A percentile compares a stretch with the other conserved stretches of the same genome.
These are phyloP conservation scores for Claviceps paspali DNA, from an alignment of 2,329 filamentous ascomycete genomes.

Conservation along the genomic window DNA sequence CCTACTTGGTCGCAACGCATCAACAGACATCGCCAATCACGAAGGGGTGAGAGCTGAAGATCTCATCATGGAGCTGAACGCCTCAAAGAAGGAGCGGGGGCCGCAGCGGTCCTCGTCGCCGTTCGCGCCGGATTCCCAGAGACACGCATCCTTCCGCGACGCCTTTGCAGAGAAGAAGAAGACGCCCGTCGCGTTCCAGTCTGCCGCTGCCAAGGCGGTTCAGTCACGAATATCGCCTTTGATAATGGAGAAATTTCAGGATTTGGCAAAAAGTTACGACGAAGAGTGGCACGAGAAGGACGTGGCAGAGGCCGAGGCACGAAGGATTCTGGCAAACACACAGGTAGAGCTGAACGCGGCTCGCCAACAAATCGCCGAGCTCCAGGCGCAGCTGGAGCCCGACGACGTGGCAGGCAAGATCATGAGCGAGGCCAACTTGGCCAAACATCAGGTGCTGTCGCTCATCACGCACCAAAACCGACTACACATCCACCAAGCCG, in stretches of 20 bases:
- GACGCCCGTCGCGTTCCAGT: slow-evolving; percentile 32
- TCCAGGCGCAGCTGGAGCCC: slow-evolving; percentile 38
- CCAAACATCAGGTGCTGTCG: slow-evolving; percentile 33
- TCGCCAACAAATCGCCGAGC: slow-evolving; percentile 42
- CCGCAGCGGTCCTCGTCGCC: slow-evolving; percentile 64
- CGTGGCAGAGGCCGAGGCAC: slow-evolving; percentile 51
- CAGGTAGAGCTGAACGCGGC: slow-evolving; percentile 50
- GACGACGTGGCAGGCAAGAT: slow-evolving; percentile 37
- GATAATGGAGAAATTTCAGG: slow-evolving; percentile 57
- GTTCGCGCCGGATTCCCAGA: slow-evolving; percentile 47
- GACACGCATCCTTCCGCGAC: slow-evolving; percentile 37
- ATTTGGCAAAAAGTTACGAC: slow-evolving; percentile 56
- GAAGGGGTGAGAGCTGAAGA: slow-evolving; percentile 75
- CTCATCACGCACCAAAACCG: slow-evolving; percentile 37
- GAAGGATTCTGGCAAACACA: slow-evolving; percentile 48
- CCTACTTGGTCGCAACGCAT: slow-evolving; percentile 64
- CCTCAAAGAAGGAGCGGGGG: slow-evolving; percentile 47
- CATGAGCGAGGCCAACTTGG: slow-evolving; percentile 32
- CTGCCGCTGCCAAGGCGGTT: slow-evolving; percentile 52
- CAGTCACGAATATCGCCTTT: slow-evolving; percentile 54
- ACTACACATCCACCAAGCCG: slow-evolving; percentile 34
- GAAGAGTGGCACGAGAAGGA: slow-evolving; percentile 63
- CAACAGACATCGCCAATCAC: slow-evolving; percentile 67
- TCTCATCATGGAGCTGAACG: slow-evolving; percentile 63
- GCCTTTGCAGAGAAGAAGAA: slow-evolving; percentile 30